Conservation (phyloP, 2,329 filamentous ascomycete genomes). For the Colletotrichum abscissum region DNA sequence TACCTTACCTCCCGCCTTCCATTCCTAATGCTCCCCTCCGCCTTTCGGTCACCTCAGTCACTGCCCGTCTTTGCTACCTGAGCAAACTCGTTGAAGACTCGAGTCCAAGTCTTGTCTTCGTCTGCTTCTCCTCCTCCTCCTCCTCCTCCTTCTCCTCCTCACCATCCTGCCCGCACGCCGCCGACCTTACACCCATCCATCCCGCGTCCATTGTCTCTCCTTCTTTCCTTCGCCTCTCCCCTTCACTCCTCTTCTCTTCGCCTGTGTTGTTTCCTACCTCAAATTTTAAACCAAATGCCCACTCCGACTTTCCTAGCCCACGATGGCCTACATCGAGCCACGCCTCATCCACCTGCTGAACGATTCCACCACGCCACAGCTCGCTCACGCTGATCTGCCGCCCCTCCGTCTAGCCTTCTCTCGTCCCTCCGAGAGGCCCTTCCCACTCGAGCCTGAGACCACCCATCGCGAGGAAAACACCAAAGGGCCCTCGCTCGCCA, state of each 20-base stretch:
- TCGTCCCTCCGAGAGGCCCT: conserved; percentile 55
- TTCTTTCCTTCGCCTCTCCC: conserved; percentile 25
- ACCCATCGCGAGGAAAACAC: conserved; percentile 52
- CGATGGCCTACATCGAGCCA: conserved; percentile 75
- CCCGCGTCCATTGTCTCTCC: conserved; percentile 31
- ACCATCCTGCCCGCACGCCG: conserved; percentile 34
- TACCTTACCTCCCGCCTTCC: too few relatives aligned
- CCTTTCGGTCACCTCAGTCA: conserved; percentile 6
- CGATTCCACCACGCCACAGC: conserved; percentile 61
- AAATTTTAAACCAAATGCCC: conserved; percentile 50
- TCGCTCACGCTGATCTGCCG: conserved; percentile 64
- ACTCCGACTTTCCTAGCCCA: conserved; percentile 44
- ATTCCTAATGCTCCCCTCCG: neutral
- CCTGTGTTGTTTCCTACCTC: conserved; percentile 25
- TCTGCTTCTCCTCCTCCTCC: conserved; percentile 28
- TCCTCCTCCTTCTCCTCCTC: conserved; percentile 26
- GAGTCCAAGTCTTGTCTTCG: conserved; percentile 35
- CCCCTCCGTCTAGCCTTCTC: conserved; percentile 59
- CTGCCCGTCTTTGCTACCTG: conserved; percentile 1
- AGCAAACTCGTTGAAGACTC: conserved; percentile 21
- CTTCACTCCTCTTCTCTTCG: conserved; percentile 7
- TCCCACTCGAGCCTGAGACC: conserved; percentile 65
- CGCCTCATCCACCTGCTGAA: conserved; percentile 74
- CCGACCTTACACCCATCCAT: conserved; percentile 24
- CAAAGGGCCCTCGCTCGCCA: conserved; percentile 33